Evolutionary conservation across 495 filamentous ascomycete genomes (phyloP).

Genomic region (Polyplosphaeria fusca): DNA sequence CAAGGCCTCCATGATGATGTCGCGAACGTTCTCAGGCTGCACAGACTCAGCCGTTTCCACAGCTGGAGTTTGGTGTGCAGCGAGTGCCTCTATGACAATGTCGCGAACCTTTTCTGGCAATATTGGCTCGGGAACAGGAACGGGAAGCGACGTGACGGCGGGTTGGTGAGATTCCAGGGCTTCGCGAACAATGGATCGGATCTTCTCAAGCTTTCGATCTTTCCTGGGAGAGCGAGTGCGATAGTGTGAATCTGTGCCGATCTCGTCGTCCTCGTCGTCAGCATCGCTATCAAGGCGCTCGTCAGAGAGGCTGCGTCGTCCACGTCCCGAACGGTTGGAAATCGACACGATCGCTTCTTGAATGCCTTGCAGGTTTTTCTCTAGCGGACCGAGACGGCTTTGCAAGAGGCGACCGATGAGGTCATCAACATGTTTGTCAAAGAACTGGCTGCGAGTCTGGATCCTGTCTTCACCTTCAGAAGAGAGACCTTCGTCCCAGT

Average conservation of each 20-base stretch:
- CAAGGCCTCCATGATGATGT: slow-evolving; percentile 70
- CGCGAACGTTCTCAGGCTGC: slow-evolving; percentile 72
- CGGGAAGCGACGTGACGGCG: slow-evolving; percentile 12
- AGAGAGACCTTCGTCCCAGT: slow-evolving; percentile 87
- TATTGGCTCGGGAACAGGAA: slow-evolving; percentile 24
- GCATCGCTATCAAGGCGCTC: slow-evolving; percentile 72
- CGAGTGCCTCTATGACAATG: slow-evolving; percentile 42
- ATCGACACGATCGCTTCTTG: slow-evolving; percentile 48
- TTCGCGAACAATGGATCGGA: slow-evolving; percentile 75
- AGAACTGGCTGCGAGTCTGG: slow-evolving; percentile 70
- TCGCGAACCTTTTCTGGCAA: slow-evolving; percentile 26
- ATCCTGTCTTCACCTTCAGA: slow-evolving; percentile 79
- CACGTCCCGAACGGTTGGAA: slow-evolving; percentile 20
- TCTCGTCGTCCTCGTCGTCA: slow-evolving; percentile 86
- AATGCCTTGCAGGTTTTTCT: slow-evolving; percentile 71
- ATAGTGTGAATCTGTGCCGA: slow-evolving; percentile 46
- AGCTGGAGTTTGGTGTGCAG: slow-evolving; percentile 51
- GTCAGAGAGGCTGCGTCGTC: slow-evolving; percentile 31
- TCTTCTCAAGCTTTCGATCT: slow-evolving; percentile 77
- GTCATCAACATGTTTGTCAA: slow-evolving; percentile 81
- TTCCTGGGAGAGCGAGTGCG: slow-evolving; percentile 64
- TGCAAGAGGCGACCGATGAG: slow-evolving; percentile 77
- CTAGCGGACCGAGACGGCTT: slow-evolving; percentile 70
- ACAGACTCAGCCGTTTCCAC: not conserved
- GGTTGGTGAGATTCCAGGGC: slow-evolving; percentile 44